Conservation (phyloP, 768 basidiomycete genomes). For the Scleroderma bovista region DNA sequence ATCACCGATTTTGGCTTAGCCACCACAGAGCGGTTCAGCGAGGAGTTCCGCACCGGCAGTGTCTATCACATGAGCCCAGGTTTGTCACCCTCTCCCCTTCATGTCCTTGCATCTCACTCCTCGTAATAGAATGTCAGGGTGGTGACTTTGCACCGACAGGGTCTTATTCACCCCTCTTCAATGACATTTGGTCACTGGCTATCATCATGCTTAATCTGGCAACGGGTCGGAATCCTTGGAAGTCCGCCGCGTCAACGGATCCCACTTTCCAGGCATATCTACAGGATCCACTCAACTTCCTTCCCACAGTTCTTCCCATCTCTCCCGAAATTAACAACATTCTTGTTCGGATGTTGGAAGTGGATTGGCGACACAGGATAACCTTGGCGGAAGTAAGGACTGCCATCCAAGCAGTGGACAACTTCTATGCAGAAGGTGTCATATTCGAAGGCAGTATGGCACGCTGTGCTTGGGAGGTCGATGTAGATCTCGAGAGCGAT, state of each 20-base stretch:
- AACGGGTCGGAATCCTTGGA: constrained; percentile 96
- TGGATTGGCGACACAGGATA: constrained; percentile 56
- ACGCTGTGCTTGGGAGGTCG: constrained; percentile 71
- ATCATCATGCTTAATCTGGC: constrained; percentile 95
- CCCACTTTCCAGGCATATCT: constrained; percentile 88
- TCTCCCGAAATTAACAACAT: constrained; percentile 69
- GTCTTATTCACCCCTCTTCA: constrained; percentile 79
- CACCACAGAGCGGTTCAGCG: constrained; percentile 78
- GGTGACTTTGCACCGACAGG: constrained; percentile 57
- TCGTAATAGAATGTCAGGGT: constrained; percentile 73
- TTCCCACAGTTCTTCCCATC: constrained; percentile 81
- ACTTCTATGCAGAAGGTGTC: constrained; percentile 70
- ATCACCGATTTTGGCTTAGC: constrained; percentile 96
- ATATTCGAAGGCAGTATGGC: constrained; percentile 81
- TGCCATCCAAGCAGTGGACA: constrained; percentile 50
- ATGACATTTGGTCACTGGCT: constrained; percentile 96
- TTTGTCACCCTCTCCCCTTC: constrained; percentile 27
- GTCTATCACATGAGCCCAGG: constrained; percentile 99
- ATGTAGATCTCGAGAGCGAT: constrained; percentile 59
- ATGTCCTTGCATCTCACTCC: constrained; percentile 13
- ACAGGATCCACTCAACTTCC: constrained; percentile 68
- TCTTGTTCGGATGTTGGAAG: constrained; percentile 65
- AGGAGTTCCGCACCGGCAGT: constrained; percentile 92
- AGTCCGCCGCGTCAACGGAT: constrained; percentile 75
- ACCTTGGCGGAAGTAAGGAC: constrained; percentile 45